Evolutionary conservation across 1,139 yeast species (phyloP).

Genomic region (Trichomonascaceae sp.): DNA sequence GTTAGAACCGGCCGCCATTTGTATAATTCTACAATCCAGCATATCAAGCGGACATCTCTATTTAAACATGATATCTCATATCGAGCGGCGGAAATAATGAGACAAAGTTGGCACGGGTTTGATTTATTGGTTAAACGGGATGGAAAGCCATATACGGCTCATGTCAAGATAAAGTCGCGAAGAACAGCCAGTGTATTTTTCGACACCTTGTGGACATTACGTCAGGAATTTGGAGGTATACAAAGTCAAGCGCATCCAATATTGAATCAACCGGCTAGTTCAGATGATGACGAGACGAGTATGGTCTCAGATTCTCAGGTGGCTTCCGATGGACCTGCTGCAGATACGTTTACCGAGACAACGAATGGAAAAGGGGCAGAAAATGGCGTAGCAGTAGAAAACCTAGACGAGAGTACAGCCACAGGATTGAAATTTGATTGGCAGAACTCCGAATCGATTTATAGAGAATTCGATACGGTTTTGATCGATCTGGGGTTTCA

Average conservation of each 20-base stretch:
- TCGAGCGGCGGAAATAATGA: constrained; percentile 88
- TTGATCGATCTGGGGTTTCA: constrained; percentile 95
- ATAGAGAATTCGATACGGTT: constrained; percentile 87
- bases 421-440: constrained; percentile 29
- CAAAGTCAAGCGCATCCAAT: constrained; percentile 33
- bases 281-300: constrained; percentile 17
- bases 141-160: constrained; percentile 13
- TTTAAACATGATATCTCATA: constrained; percentile 89
- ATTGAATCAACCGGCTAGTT: constrained; percentile 26
- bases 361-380: neutral
- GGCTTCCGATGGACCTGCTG: neutral
- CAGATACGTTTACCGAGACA: neutral
- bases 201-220: constrained; percentile 75
- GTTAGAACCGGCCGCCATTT: constrained; percentile 64
- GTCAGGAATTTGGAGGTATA: constrained; percentile 81
- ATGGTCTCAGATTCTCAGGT: neutral
- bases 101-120: constrained; percentile 87
- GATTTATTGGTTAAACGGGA: constrained; percentile 38
- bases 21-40: constrained; percentile 61
- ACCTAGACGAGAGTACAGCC: neutral
- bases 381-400: neutral
- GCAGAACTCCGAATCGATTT: constrained; percentile 60
- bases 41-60: constrained; percentile 75
- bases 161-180: constrained; percentile 61
- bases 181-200: constrained; percentile 92